These are phyloP conservation scores for Gynandropsis gynandra DNA, from an alignment of 345 rosid species.

Conservation along the genomic window DNA sequence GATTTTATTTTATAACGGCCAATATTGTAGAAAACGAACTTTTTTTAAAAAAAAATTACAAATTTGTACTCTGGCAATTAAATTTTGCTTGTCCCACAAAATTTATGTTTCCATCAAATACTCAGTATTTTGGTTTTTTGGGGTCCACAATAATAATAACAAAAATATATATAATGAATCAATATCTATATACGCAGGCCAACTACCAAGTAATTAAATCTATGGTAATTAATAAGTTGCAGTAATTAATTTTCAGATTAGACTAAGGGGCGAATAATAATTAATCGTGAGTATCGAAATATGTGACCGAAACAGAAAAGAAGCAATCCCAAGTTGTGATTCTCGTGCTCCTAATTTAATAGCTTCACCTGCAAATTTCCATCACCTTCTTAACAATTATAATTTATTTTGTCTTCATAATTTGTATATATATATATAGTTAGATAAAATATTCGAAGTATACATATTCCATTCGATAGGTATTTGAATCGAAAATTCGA, in stretches of 20 bases:
- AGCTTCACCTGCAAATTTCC: background rate
- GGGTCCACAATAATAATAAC: background rate
- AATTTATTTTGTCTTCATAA: too few relatives aligned
- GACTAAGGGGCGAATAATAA: conserved; percentile 22
- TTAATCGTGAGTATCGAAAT: conserved; percentile 17
- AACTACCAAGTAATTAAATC: conserved; percentile 28
- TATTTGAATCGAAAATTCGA: too few relatives aligned
- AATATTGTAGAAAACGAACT: too few relatives aligned
- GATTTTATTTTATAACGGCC: too few relatives aligned
- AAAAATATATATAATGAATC: background rate
- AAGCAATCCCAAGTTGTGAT: conserved; percentile 9
- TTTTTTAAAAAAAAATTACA: background rate
- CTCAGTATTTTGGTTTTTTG: background rate
- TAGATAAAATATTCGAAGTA: too few relatives aligned
- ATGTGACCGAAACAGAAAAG: conserved; percentile 5
- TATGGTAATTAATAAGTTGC: conserved; percentile 15
- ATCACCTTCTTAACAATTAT: background rate
- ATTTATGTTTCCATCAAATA: conserved; percentile 8
- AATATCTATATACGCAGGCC: conserved; percentile 19
- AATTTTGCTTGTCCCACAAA: conserved; percentile 16
- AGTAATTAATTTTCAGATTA: conserved; percentile 17
- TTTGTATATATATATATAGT: too few relatives aligned
- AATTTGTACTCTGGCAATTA: background rate
- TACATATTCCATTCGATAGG: too few relatives aligned
- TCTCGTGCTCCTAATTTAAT: conserved; percentile 24